These are phyloP conservation scores for Naganishia liquefaciens DNA, from an alignment of 1,284 basidiomycete species.

Conservation along the genomic window DNA sequence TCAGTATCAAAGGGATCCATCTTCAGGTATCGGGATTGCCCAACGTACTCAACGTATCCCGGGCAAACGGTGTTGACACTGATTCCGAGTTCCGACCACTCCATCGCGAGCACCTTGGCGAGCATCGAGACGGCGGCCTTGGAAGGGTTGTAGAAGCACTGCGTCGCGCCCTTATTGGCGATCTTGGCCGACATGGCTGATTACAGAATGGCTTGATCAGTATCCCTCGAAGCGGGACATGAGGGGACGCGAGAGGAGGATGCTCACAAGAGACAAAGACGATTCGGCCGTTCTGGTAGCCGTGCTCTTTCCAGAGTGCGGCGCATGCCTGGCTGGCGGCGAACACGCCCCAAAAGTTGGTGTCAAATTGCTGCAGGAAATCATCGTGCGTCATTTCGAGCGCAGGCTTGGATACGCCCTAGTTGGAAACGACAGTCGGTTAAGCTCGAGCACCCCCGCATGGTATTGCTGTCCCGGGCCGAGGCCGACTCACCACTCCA, in stretches of 20 bases:
- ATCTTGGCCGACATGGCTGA: conserved; percentile 41
- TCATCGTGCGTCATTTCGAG: conserved; percentile 44
- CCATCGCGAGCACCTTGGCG: conserved; percentile 42
- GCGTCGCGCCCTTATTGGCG: conserved; percentile 39
- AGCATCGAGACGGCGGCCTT: conserved; percentile 42
- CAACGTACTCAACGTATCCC: conserved; percentile 40
- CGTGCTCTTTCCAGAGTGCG: conserved; percentile 43
- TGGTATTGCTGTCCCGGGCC: neutral
- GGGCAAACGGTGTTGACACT: conserved; percentile 39
- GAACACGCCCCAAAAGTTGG: conserved; percentile 46
- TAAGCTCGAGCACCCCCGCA: neutral
- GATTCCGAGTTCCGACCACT: conserved; percentile 44
- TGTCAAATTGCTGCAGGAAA: conserved; percentile 38
- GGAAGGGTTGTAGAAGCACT: conserved; percentile 44
- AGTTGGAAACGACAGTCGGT: neutral
- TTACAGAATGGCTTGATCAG: neutral
- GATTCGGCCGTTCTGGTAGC: conserved; percentile 43
- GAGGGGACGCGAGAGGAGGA: no score
- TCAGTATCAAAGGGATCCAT: no score
- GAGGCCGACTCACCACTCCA: conserved; percentile 33
- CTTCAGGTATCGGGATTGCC: neutral
- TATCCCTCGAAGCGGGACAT: neutral
- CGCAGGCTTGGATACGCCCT: conserved; percentile 41
- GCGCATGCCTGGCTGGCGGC: conserved; percentile 41
- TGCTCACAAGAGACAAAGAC: conserved; percentile 44